A percentile compares a stretch with the other conserved stretches of the same genome.
Evolutionary conservation across 1,139 yeast genomes (phyloP).

Genomic region (Candida freyschussii): DNA sequence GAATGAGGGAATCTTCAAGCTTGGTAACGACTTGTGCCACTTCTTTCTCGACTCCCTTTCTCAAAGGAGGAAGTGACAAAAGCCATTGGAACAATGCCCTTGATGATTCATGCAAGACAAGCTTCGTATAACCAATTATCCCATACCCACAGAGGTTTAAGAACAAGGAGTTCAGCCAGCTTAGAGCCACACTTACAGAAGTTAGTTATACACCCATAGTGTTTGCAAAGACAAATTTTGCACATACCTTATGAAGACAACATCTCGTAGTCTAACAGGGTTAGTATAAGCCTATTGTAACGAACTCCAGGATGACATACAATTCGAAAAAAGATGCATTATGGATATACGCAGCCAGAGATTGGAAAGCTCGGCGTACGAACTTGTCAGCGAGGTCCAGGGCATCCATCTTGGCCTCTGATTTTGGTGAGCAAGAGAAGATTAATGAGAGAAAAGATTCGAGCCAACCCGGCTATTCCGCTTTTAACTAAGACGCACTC

Average conservation of each 20-base stretch:
- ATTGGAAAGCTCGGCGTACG: too few species aligned
- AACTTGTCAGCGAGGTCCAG: too few species aligned
- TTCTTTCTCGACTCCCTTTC: constrained; percentile 55
- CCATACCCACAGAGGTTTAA: constrained; percentile 16
- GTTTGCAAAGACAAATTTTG: background rate
- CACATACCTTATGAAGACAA: background rate
- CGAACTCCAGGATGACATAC: too few species aligned
- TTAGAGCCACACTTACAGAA: constrained; percentile 3
- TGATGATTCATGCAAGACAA: constrained; percentile 2
- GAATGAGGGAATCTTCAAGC: constrained; percentile 53
- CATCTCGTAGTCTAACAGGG: background rate
- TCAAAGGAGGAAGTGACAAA: constrained; percentile 50
- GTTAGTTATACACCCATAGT: background rate
- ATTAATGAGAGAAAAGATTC: too few species aligned
- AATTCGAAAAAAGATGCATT: background rate
- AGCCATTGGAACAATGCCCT: constrained; percentile 30
- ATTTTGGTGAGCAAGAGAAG: too few species aligned
- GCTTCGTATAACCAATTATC: constrained; percentile 8
- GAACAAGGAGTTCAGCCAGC: constrained; percentile 4
- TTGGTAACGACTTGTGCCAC: constrained; percentile 41
- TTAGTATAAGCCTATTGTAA: too few species aligned
- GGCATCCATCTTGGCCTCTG: too few species aligned
- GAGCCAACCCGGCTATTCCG: too few species aligned
- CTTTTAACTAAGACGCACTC: too few species aligned
- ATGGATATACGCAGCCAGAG: background rate